Conservation (phyloP, 2,329 filamentous ascomycete genomes). For the Arthrobotrys iridis region DNA sequence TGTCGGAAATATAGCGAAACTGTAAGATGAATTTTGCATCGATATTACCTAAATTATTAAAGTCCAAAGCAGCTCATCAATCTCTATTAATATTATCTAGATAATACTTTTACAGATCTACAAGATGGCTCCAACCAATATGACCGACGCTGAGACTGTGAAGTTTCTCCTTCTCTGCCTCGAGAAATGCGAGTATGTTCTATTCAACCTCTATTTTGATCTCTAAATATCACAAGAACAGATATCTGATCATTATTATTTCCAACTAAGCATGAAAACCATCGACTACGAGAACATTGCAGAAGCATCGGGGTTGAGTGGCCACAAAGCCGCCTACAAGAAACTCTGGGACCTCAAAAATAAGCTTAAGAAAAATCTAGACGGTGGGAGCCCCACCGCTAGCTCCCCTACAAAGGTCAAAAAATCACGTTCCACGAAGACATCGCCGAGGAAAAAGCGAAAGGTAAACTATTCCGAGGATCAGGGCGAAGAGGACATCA, state of each 20-base stretch:
- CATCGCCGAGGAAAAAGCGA: slow-evolving; percentile 24
- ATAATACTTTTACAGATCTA: not conserved
- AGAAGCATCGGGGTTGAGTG: slow-evolving; percentile 14
- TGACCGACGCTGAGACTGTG: slow-evolving; percentile 31
- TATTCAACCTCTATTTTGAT: too few relatives aligned
- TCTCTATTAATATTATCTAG: too few relatives aligned
- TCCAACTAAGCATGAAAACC: slow-evolving; percentile 21
- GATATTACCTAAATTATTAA: too few relatives aligned
- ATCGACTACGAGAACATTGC: slow-evolving; percentile 46
- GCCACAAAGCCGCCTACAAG: slow-evolving; percentile 48
- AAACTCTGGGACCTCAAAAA: slow-evolving; percentile 42
- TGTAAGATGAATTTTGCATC: not conserved
- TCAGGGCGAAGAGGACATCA: not conserved
- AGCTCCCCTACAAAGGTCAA: slow-evolving; percentile 15
- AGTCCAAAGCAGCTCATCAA: too few relatives aligned
- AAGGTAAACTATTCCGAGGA: not conserved
- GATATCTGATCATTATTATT: not conserved
- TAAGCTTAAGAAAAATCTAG: not conserved
- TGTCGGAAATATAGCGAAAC: too few relatives aligned
- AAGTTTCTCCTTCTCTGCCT: slow-evolving; percentile 40
- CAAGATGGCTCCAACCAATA: slow-evolving; percentile 30
- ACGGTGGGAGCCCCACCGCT: not conserved
- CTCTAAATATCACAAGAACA: too few relatives aligned
- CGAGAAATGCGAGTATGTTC: slow-evolving; percentile 51
- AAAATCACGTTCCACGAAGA: slow-evolving; percentile 21